Evolutionary conservation across 2,329 filamentous ascomycete species (phyloP).

Genomic region (Arachnomyces sp.): DNA sequence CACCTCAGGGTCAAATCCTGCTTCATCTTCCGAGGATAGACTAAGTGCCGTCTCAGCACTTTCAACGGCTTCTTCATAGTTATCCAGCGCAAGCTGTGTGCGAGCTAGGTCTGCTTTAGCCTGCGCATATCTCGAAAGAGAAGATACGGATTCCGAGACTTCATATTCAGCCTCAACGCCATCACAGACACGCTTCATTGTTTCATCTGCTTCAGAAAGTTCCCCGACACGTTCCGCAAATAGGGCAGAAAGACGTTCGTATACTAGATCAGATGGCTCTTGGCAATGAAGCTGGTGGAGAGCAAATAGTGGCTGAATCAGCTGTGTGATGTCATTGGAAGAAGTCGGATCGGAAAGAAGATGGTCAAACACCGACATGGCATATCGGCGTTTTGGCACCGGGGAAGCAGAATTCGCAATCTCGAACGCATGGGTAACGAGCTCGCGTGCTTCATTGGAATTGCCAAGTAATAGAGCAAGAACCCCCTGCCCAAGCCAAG

Average conservation of each 20-base stretch:
- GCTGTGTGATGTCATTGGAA: slow-evolving; percentile 47
- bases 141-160: slow-evolving; percentile 63
- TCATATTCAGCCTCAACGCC: slow-evolving; percentile 76
- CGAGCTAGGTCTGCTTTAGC: slow-evolving; percentile 81
- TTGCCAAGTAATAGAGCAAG: slow-evolving; percentile 72
- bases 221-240: slow-evolving; percentile 75
- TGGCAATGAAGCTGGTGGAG: slow-evolving; percentile 72
- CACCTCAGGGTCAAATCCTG: slow-evolving; percentile 53
- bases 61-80: slow-evolving; percentile 62
- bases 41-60: slow-evolving; percentile 73
- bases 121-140: slow-evolving; percentile 68
- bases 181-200: slow-evolving; percentile 58
- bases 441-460: slow-evolving; percentile 63
- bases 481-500: slow-evolving; percentile 88
- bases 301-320: slow-evolving; percentile 83
- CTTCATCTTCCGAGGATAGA: slow-evolving; percentile 63
- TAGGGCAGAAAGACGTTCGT: slow-evolving; percentile 68
- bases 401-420: slow-evolving; percentile 71
- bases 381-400: slow-evolving; percentile 69
- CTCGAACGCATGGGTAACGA: slow-evolving; percentile 92
- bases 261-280: slow-evolving; percentile 60
- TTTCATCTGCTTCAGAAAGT: slow-evolving; percentile 52
- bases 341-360: slow-evolving; percentile 51
- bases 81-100: slow-evolving; percentile 62
- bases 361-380: slow-evolving; percentile 73